phyloP scores from a whole-genome alignment of 2,329 filamentous ascomycete genomes.

The Sphaerulina populicola region DNA sequence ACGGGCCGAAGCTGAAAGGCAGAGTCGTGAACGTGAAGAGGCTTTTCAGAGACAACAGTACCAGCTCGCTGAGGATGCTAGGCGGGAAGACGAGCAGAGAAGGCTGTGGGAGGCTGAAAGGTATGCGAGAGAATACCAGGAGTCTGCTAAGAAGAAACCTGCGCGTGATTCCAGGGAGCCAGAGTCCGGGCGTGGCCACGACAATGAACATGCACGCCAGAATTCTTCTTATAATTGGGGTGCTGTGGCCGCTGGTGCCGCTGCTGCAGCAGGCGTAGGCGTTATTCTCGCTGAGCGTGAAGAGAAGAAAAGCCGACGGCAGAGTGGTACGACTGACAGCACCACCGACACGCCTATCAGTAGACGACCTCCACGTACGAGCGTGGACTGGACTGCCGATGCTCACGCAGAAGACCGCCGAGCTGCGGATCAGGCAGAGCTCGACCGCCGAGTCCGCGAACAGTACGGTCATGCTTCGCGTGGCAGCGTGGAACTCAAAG shows the following conservation, averaged over 20 bases:
- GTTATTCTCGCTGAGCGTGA: slow-evolving; percentile 25
- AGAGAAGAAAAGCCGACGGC: slow-evolving; percentile 20
- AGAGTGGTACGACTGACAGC: slow-evolving; percentile 14
- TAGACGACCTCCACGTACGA: slow-evolving; percentile 8
- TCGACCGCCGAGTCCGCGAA: slow-evolving; percentile 12
- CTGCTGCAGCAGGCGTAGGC: slow-evolving; percentile 28
- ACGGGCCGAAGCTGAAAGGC: slow-evolving; percentile 17
- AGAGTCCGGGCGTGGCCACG: slow-evolving; percentile 4
- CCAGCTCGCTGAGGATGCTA: slow-evolving; percentile 17
- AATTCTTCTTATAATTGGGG: slow-evolving; percentile 29
- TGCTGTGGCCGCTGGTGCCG: slow-evolving; percentile 33
- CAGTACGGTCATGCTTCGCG: slow-evolving; percentile 13
- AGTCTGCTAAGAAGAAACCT: neutral
- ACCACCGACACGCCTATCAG: slow-evolving; percentile 12
- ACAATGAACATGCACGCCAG: slow-evolving; percentile 12
- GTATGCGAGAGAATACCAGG: slow-evolving; percentile 11
- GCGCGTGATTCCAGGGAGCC: neutral
- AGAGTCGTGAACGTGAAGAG: slow-evolving; percentile 25
- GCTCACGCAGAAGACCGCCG: slow-evolving; percentile 5
- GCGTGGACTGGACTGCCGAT: slow-evolving; percentile 12
- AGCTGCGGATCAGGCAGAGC: slow-evolving; percentile 7
- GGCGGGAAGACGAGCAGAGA: slow-evolving; percentile 17
- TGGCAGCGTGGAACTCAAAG: slow-evolving; percentile 10
- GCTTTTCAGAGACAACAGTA: slow-evolving; percentile 26
- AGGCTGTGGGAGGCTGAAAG: slow-evolving; percentile 16